These are phyloP conservation scores for Fagopyrum homotropicum DNA, from an alignment of 148 eudicot genomes.

Conservation along the genomic window DNA sequence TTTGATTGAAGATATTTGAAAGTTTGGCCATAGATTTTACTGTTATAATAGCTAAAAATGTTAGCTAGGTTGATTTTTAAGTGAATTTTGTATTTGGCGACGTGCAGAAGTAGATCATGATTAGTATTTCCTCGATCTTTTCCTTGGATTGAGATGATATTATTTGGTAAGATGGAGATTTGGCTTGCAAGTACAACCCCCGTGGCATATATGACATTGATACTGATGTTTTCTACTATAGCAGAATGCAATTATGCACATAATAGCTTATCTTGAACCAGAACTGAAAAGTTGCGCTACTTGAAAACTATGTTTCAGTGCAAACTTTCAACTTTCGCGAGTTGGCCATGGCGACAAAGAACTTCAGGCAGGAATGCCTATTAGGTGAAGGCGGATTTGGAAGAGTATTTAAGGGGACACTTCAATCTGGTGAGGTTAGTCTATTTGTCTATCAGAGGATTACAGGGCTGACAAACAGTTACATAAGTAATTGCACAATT, in stretches of 20 bases:
- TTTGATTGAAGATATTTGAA: neutral
- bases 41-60: neutral
- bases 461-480: too few relatives aligned
- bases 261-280: neutral
- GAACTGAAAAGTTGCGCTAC: neutral
- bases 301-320: conserved; percentile 18
- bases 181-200: neutral
- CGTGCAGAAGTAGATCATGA: neutral
- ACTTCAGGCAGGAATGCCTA: conserved; percentile 69
- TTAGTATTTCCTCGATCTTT: neutral
- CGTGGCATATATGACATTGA: neutral
- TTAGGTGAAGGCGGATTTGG: conserved; percentile 79
- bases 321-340: conserved; percentile 53
- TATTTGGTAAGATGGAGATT: neutral
- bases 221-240: neutral
- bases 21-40: neutral
- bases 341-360: conserved; percentile 72
- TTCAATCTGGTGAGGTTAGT: conserved; percentile 45
- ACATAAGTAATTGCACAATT: too few relatives aligned
- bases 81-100: neutral
- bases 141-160: neutral
- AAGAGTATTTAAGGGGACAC: conserved; percentile 56
- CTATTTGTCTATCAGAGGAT: too few relatives aligned
- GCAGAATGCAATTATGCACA: neutral
- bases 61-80: neutral